Evolutionary conservation across 2,329 filamentous ascomycete species (phyloP).

Genomic region (Thielaviopsis punctulata): DNA sequence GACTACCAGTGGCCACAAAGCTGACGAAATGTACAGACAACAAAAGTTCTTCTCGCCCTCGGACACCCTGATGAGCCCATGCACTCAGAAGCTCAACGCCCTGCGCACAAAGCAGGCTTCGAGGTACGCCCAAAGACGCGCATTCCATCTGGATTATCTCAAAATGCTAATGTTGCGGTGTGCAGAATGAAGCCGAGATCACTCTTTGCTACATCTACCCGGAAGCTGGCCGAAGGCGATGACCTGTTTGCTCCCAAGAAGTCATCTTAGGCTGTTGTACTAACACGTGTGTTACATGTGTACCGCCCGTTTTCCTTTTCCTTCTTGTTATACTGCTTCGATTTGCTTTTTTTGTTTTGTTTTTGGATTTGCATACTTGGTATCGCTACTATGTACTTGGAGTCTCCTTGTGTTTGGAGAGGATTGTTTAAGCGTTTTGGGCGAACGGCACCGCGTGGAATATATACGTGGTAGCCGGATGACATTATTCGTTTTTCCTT

Average conservation of each 20-base stretch:
- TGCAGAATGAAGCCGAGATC: slow-evolving; percentile 47
- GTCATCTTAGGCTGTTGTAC: slow-evolving; percentile 7
- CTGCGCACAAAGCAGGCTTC: slow-evolving; percentile 64
- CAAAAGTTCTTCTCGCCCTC: slow-evolving; percentile 62
- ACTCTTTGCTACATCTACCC: slow-evolving; percentile 48
- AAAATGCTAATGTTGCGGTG: slow-evolving; percentile 2
- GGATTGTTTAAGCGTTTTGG: slow-evolving; percentile 2
- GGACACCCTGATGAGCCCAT: slow-evolving; percentile 79
- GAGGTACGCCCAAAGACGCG: slow-evolving; percentile 39
- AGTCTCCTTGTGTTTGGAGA: too few species aligned
- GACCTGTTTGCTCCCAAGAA: slow-evolving; percentile 21
- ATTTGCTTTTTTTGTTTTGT: slow-evolving; percentile 13
- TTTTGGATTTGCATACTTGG: slow-evolving; percentile 13
- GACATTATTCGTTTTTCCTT: slow-evolving; percentile 4
- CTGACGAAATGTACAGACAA: slow-evolving; percentile 16
- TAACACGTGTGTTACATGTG: neutral
- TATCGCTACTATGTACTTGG: slow-evolving; percentile 4
- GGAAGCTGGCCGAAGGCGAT: slow-evolving; percentile 36
- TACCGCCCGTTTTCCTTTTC: slow-evolving; percentile 2
- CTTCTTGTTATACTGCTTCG: slow-evolving; percentile 7
- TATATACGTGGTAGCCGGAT: too few species aligned
- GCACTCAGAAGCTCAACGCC: slow-evolving; percentile 64
- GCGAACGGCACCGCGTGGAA: neutral
- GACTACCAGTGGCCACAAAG: slow-evolving; percentile 12
- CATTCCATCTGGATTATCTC: neutral